Conservation (phyloP, 805 yeast genomes). For the Grigorovia yakushimaensis region DNA sequence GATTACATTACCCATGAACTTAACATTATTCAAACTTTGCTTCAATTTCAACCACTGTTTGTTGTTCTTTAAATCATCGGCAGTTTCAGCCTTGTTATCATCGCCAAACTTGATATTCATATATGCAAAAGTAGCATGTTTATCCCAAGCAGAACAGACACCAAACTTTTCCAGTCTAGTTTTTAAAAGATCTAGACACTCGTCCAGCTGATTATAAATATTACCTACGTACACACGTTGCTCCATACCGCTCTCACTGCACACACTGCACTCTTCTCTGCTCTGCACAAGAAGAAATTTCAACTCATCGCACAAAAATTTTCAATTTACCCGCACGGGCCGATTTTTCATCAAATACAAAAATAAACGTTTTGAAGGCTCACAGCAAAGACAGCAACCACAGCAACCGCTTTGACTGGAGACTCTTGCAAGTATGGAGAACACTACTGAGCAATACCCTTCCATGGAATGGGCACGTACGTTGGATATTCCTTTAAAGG, state of each 20-base stretch:
- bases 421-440: neutral
- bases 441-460: conserved; percentile 13
- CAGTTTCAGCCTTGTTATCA: conserved; percentile 10
- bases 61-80: neutral
- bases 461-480: conserved; percentile 25
- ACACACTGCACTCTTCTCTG: conserved; percentile 1
- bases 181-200: conserved; percentile 34
- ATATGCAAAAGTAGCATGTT: conserved; percentile 53
- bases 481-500: conserved; percentile 58
- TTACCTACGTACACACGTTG: conserved; percentile 28
- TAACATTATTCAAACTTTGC: conserved; percentile 55
- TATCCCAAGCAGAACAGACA: conserved; percentile 38
- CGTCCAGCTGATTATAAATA: conserved; percentile 16
- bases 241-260: conserved; percentile 6
- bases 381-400: neutral
- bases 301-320: conserved; percentile 4
- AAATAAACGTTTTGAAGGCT: too few species aligned
- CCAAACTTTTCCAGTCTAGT: conserved; percentile 60
- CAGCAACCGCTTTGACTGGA: neutral
- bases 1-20: conserved; percentile 64
- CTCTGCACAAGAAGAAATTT: neutral
- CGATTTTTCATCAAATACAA: neutral
- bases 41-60: conserved; percentile 37
- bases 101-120: conserved; percentile 47
- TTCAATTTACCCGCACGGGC: conserved; percentile 1